Evolutionary conservation across 345 rosid species (phyloP).

Genomic region (Eucalyptus melliodora): DNA sequence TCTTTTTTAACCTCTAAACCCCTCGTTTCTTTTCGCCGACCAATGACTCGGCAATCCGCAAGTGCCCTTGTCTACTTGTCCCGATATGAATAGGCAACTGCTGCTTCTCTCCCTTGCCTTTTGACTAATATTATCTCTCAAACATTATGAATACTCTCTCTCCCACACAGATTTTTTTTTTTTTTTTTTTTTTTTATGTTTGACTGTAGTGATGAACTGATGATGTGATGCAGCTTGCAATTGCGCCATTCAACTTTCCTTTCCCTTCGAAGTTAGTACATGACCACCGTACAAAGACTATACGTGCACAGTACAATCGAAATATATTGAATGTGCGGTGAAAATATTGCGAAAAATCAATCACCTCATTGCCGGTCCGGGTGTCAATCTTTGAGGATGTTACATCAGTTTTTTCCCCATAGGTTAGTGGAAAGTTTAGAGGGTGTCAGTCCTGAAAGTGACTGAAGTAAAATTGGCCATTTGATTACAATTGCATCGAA

Average conservation of each 20-base stretch:
- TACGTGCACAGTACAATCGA: too few species aligned
- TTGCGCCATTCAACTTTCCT: neutral
- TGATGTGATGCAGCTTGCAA: neutral
- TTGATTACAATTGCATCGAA: too few species aligned
- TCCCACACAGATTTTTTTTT: neutral
- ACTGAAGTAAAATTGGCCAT: too few species aligned
- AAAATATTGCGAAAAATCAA: too few species aligned
- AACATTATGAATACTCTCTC: neutral
- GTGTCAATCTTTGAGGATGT: too few species aligned
- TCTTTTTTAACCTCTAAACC: neutral
- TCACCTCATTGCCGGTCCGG: too few species aligned
- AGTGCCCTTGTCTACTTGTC: conserved; percentile 38
- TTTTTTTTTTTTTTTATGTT: neutral
- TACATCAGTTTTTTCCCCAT: too few species aligned
- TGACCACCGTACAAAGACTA: too few species aligned
- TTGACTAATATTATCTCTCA: neutral
- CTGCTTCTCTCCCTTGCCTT: conserved; percentile 13
- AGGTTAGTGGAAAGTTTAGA: too few species aligned
- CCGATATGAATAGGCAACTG: conserved; percentile 33
- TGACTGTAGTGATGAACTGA: neutral
- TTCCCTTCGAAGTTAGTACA: neutral
- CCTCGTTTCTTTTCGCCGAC: conserved; percentile 9
- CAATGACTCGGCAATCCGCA: conserved; percentile 35
- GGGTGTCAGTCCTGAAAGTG: too few species aligned
- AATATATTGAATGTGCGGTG: too few species aligned